These are phyloP conservation scores for Lunasporangiospora selenospora DNA, from an alignment of 192 early-diverging fungal species.

Conservation along the genomic window DNA sequence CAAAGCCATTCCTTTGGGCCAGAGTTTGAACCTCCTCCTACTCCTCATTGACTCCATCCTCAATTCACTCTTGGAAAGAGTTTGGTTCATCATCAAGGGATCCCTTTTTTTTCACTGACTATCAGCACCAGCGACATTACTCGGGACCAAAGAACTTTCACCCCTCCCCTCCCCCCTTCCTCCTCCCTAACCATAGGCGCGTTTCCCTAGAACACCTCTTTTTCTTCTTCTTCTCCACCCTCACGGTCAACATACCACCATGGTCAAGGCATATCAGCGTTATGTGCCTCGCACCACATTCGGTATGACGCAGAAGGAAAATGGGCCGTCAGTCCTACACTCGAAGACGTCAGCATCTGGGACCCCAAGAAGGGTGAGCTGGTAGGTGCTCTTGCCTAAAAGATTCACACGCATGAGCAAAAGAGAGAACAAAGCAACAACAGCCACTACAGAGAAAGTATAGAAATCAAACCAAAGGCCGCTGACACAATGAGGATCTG, in stretches of 20 bases:
- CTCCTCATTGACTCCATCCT: no score
- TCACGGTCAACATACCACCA: conserved; percentile 25
- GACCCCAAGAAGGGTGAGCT: conserved; percentile 84
- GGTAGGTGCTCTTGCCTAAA: conserved; percentile 45
- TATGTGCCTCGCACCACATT: conserved; percentile 83
- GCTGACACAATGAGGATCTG: no score
- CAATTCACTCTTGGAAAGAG: no score
- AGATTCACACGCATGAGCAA: no score
- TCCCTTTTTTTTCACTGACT: no score
- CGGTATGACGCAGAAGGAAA: conserved; percentile 81
- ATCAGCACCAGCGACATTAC: no score
- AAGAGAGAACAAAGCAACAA: no score
- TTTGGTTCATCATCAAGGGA: no score
- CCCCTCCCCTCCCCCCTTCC: not conserved
- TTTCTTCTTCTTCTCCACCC: not conserved
- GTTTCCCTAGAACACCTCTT: not conserved
- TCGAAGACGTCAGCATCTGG: conserved; percentile 87
- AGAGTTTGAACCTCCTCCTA: no score
- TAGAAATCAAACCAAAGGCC: no score
- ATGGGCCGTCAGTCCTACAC: conserved; percentile 78
- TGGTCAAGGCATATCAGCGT: conserved; percentile 83
- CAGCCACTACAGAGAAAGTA: no score
- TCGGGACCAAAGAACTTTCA: not conserved
- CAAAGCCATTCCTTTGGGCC: no score
- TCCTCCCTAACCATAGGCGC: not conserved